Conservation (phyloP, 2,329 filamentous ascomycete genomes). For the Fusarium papillatum region DNA sequence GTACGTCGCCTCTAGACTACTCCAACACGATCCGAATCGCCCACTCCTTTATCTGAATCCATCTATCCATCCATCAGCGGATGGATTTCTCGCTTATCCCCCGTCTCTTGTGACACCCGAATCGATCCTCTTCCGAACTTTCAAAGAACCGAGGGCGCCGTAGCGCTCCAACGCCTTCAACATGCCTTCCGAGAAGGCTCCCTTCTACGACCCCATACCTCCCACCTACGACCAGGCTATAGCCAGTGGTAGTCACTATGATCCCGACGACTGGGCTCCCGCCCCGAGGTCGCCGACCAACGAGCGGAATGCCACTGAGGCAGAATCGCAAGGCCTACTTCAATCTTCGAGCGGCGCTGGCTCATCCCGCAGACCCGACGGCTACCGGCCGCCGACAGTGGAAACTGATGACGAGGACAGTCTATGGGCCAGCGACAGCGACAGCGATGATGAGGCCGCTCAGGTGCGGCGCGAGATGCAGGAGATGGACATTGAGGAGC, state of each 20-base stretch:
- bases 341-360: constrained; percentile 61
- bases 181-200: constrained; percentile 56
- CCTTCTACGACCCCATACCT: constrained; percentile 59
- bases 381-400: constrained; percentile 86
- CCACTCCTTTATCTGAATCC: constrained; percentile 31
- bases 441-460: constrained; percentile 67
- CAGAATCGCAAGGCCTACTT: constrained; percentile 84
- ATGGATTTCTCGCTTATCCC: constrained; percentile 24
- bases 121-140: constrained; percentile 16
- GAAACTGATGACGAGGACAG: constrained; percentile 80
- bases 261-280: constrained; percentile 47
- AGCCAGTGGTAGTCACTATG: constrained; percentile 51
- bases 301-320: constrained; percentile 76
- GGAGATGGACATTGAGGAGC: constrained; percentile 89
- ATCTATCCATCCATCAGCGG: constrained; percentile 17
- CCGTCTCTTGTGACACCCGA: constrained; percentile 18
- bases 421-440: constrained; percentile 64
- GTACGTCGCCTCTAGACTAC: constrained; percentile 19
- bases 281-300: constrained; percentile 53
- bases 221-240: constrained; percentile 59
- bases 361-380: constrained; percentile 60
- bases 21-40: constrained; percentile 24
- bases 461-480: constrained; percentile 86
- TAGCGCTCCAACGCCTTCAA: constrained; percentile 32
- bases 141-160: constrained; percentile 31